These are phyloP conservation scores for Starmerella scarabaei DNA, from an alignment of 805 yeast genomes.

Conservation along the genomic window DNA sequence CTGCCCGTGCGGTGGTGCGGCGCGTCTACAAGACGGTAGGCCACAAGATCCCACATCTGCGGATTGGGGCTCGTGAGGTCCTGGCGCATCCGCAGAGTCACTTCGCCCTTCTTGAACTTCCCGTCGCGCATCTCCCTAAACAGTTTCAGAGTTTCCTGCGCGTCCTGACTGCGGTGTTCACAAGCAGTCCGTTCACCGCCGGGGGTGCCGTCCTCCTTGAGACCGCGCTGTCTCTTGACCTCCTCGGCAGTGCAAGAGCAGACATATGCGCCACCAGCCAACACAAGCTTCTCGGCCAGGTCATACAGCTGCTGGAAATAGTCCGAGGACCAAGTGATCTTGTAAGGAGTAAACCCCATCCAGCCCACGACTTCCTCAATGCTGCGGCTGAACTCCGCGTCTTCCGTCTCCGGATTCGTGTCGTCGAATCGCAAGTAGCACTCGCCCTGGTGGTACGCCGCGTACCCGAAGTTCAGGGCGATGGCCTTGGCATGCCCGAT, in stretches of 20 bases:
- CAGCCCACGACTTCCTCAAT: slow-evolving; percentile 76
- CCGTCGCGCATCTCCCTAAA: slow-evolving; percentile 92
- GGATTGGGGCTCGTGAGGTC: slow-evolving; percentile 83
- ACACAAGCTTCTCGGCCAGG: slow-evolving; percentile 72
- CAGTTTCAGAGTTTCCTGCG: slow-evolving; percentile 63
- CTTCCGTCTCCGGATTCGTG: slow-evolving; percentile 98
- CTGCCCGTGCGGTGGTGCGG: slow-evolving; percentile 94
- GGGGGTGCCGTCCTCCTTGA: slow-evolving; percentile 78
- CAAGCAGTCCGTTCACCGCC: slow-evolving; percentile 89
- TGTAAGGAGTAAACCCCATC: slow-evolving; percentile 92
- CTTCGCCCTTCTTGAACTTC: slow-evolving; percentile 75
- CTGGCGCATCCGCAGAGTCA: slow-evolving; percentile 93
- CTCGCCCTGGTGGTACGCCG: slow-evolving; percentile 69
- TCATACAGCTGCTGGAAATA: slow-evolving; percentile 82
- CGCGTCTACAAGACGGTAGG: slow-evolving; percentile 85
- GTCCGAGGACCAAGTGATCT: slow-evolving; percentile 89
- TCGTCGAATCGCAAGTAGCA: slow-evolving; percentile 94
- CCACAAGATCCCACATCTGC: slow-evolving; percentile 99
- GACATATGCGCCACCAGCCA: slow-evolving; percentile 65
- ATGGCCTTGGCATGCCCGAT: slow-evolving; percentile 98
- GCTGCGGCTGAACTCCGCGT: slow-evolving; percentile 74
- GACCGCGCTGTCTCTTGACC: slow-evolving; percentile 80
- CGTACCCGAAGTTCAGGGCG: slow-evolving; percentile 96
- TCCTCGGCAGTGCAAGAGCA: slow-evolving; percentile 90
- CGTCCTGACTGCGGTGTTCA: slow-evolving; percentile 53